Evolutionary conservation across 1,284 basidiomycete species (phyloP), one percentile per base, ranked within the genome.

Genomic region (Austroboletus novae-zelandiae): DNA sequence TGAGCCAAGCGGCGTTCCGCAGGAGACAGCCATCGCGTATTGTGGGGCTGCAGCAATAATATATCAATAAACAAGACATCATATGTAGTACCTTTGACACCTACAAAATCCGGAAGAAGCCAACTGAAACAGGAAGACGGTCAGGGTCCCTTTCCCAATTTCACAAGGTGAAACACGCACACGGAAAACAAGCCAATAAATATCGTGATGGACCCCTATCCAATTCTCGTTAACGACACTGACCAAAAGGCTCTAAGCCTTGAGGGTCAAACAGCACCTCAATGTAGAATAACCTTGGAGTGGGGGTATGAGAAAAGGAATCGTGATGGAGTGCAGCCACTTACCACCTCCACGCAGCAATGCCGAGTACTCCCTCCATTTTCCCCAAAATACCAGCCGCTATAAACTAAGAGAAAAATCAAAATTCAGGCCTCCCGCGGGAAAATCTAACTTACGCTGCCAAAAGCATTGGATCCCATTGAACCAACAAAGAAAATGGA

Each of bases 391-490:
- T 85, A 3, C 84, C 86, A 18, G 84, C 85, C 2, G 86, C 84
- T 59, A 83, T 78, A 13, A 86, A 64, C 78, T 86, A 50, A 35
- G 20, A 43, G 42, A 34, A 37, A 3, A 9, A 40, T 30, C 3
- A 30, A 11, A 8, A 23, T 39, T 34, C 4, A 2, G 27, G 18
- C 54, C 54, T 44, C 61, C 51, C 11, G 15, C 18, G 3, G 34
- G 23, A 29, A 60, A n/a, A 25, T 27, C 4, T 15, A 30, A 60
- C 81, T 62, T 49, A 85, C 83, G 50, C 78, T 74, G 25, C 88
- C 86, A 61, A 91, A 90, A 4, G 89, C 88, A 64, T 89, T 90
- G 2, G 85, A 85, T 48, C 90, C 77, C 15, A 90, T 67, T 4
- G 83, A 61, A 11, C 88, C 87, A 20, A 75, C 76, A 62, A 82